phyloP scores from a whole-genome alignment of 129 eudicot species.

The Helichrysum umbraculigerum region DNA sequence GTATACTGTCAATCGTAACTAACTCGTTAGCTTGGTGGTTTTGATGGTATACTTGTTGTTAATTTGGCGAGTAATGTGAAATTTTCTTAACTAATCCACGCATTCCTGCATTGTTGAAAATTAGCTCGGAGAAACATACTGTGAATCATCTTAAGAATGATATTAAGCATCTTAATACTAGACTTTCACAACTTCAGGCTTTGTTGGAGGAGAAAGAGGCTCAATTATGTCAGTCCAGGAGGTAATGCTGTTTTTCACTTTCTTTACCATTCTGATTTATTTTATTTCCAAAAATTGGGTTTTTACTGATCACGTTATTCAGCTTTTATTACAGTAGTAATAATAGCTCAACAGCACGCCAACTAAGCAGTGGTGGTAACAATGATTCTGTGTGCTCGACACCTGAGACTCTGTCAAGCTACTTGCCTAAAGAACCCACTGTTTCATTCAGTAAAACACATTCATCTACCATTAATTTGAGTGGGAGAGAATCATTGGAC shows the following conservation, averaged over 20 bases:
- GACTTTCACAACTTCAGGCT: constrained; percentile 74
- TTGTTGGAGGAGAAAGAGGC: constrained; percentile 83
- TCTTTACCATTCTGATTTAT: constrained; percentile 5
- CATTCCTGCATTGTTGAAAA: constrained; percentile 90
- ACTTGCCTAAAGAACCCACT: constrained; percentile 31
- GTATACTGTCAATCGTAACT: not conserved
- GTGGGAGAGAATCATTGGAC: constrained; percentile 37
- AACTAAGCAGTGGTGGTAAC: constrained; percentile 30
- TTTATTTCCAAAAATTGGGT: too few relatives aligned
- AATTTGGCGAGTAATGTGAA: not conserved
- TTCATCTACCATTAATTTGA: constrained; percentile 25
- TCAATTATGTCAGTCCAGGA: constrained; percentile 50
- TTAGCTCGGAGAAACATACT: constrained; percentile 78
- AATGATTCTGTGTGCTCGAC: constrained; percentile 26
- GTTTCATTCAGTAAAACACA: constrained; percentile 32
- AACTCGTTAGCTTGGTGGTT: not conserved
- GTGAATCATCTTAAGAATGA: constrained; percentile 74
- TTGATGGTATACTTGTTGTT: constrained; percentile 9
- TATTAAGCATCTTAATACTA: constrained; percentile 72
- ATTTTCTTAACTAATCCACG: constrained; percentile 78
- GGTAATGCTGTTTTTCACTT: constrained; percentile 39
- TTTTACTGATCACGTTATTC: not conserved
- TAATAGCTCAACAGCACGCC: constrained; percentile 38
- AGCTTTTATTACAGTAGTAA: constrained; percentile 30
- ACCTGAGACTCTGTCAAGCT: constrained; percentile 20